Evolutionary conservation across 192 early-diverging fungal species (phyloP).

Genomic region (Diversispora epigaea): DNA sequence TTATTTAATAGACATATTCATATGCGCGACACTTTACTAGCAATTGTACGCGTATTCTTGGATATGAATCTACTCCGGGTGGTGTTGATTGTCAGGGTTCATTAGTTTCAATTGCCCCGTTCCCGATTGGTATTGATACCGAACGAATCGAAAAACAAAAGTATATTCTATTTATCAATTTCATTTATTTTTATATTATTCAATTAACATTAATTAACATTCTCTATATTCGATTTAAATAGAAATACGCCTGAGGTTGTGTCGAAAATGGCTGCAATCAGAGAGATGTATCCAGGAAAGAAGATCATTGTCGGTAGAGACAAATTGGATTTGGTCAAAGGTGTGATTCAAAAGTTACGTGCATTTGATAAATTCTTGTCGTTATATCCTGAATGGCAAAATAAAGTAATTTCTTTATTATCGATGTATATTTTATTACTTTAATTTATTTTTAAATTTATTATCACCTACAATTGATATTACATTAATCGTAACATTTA

Average conservation of each 20-base stretch:
- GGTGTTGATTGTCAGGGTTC: conserved; percentile 83
- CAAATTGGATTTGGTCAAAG: conserved; percentile 91
- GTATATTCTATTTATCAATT: neutral
- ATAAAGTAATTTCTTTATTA: conserved; percentile 54
- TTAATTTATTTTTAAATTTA: neutral
- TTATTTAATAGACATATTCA: conserved; percentile 72
- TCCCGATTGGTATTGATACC: conserved; percentile 97
- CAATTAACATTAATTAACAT: neutral
- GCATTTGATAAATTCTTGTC: conserved; percentile 92
- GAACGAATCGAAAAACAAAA: conserved; percentile 62
- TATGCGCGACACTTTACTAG: conserved; percentile 93
- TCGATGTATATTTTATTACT: conserved; percentile 10
- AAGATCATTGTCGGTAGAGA: conserved; percentile 96
- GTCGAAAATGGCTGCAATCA: conserved; percentile 77
- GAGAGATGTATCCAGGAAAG: conserved; percentile 83
- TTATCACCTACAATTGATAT: neutral
- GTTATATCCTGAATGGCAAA: conserved; percentile 88
- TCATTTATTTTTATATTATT: neutral
- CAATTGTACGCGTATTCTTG: conserved; percentile 91
- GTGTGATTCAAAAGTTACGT: conserved; percentile 92
- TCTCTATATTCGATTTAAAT: neutral
- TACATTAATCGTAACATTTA: conserved; percentile 14
- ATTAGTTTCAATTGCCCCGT: conserved; percentile 80
- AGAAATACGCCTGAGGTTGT: conserved; percentile 63
- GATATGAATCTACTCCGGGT: conserved; percentile 85